These are phyloP conservation scores for Fusarium torreyae DNA, from an alignment of 2,329 filamentous ascomycete genomes.

Conservation along the genomic window DNA sequence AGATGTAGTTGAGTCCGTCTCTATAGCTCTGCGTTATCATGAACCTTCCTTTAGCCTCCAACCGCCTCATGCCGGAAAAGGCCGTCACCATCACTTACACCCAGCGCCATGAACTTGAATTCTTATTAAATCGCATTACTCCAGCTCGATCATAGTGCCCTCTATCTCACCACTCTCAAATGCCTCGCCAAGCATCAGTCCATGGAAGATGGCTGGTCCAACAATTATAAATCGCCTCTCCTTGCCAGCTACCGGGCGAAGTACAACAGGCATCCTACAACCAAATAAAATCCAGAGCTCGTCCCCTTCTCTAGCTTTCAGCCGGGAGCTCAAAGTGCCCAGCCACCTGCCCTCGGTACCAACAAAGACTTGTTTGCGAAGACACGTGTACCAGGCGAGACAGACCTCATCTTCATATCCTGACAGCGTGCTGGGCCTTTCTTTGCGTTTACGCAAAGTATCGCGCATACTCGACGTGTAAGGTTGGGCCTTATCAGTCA, in stretches of 20 bases:
- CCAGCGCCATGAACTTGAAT: not conserved
- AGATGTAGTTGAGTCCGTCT: too few relatives aligned
- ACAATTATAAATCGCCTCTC: not conserved
- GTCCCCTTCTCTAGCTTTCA: not conserved
- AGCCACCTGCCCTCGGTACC: not conserved
- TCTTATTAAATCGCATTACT: not conserved
- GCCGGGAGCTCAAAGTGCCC: not conserved
- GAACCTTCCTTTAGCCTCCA: not conserved
- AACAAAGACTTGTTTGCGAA: not conserved
- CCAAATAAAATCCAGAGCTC: constrained; percentile 21
- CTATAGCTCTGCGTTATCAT: not conserved
- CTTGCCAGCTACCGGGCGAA: not conserved
- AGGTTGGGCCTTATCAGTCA: not conserved
- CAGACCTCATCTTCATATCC: not conserved
- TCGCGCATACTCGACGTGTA: not conserved
- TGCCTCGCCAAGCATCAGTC: constrained; percentile 9
- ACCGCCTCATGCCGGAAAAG: not conserved
- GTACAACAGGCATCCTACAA: constrained; percentile 2
- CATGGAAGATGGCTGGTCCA: not conserved
- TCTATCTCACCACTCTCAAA: not conserved
- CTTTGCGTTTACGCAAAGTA: not conserved
- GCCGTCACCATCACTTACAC: not conserved
- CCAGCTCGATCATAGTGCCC: not conserved
- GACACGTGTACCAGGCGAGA: not conserved
- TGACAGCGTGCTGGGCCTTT: not conserved